Percentiles rank a stretch among this genome's conserved stretches.
Evolutionary conservation across 495 filamentous ascomycete species (phyloP).

Genomic region (Penicillium subrubescens): DNA sequence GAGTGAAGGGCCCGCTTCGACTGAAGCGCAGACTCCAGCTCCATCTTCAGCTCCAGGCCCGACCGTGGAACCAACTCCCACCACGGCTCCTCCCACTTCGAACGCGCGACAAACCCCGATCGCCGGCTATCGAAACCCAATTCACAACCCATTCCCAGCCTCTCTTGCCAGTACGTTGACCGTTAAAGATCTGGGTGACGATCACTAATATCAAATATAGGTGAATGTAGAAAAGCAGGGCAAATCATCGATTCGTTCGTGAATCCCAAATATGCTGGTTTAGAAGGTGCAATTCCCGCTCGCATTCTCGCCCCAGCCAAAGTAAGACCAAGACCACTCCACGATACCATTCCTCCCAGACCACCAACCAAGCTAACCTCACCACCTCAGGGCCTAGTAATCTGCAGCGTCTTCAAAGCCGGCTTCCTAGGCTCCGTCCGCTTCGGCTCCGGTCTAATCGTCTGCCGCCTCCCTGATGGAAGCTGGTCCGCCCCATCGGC

Average conservation of each 20-base stretch:
- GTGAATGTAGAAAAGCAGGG: slow-evolving; percentile 24
- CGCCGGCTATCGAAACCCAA: slow-evolving; percentile 12
- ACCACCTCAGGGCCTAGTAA: slow-evolving; percentile 79
- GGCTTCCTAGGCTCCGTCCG: slow-evolving; percentile 87
- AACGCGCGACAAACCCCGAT: background rate
- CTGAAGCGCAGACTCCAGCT: background rate
- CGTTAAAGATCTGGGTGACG: no score
- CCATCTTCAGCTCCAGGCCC: background rate
- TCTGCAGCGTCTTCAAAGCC: slow-evolving; percentile 87
- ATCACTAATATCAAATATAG: background rate
- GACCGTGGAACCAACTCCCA: background rate
- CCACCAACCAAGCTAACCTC: background rate
- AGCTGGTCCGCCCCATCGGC: slow-evolving; percentile 91
- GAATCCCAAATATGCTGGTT: slow-evolving; percentile 14
- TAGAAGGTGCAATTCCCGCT: slow-evolving; percentile 18
- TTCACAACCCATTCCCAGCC: slow-evolving; percentile 24
- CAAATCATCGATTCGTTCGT: slow-evolving; percentile 25
- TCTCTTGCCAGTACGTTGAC: slow-evolving; percentile 20
- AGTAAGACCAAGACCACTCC: slow-evolving; percentile 10
- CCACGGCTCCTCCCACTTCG: background rate
- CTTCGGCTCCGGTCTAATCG: slow-evolving; percentile 88
- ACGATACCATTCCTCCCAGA: background rate
- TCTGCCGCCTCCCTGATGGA: slow-evolving; percentile 85
- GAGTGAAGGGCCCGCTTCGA: background rate
- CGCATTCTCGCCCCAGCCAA: slow-evolving; percentile 22